A percentile compares a stretch with the other conserved stretches of the same genome.
These are phyloP conservation scores for Paulownia fortunei DNA, from an alignment of 257 asterid species.

Conservation along the genomic window DNA sequence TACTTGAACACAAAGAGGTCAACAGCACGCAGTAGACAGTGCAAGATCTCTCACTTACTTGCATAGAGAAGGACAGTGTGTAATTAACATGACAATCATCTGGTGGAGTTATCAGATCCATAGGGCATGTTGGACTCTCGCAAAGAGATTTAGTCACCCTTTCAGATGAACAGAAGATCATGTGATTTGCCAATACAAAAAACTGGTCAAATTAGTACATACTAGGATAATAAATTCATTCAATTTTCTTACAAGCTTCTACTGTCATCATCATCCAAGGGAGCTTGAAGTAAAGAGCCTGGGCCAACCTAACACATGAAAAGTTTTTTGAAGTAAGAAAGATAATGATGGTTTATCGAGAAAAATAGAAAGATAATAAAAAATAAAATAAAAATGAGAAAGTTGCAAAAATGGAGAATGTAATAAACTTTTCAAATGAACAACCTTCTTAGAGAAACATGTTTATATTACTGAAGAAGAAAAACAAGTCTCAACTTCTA, in stretches of 20 bases:
- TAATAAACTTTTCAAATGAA: slow-evolving; percentile 9
- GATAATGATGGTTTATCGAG: slow-evolving; percentile 10
- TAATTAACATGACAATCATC: slow-evolving; percentile 98
- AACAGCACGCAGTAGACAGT: slow-evolving; percentile 17
- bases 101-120: slow-evolving; percentile 90
- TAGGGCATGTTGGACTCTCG: slow-evolving; percentile 79
- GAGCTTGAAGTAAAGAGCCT: slow-evolving; percentile 96
- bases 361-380: slow-evolving; percentile 26
- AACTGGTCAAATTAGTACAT: slow-evolving; percentile 16
- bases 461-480: neutral
- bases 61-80: slow-evolving; percentile 87
- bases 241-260: slow-evolving; percentile 65
- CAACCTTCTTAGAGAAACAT: slow-evolving; percentile 3
- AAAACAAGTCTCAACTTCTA: slow-evolving; percentile 3
- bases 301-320: slow-evolving; percentile 74
- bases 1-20: neutral
- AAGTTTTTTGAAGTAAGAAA: slow-evolving; percentile 32
- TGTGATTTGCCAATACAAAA: slow-evolving; percentile 27
- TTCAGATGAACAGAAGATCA: slow-evolving; percentile 36
- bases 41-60: slow-evolving; percentile 60
- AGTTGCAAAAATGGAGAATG: slow-evolving; percentile 16
- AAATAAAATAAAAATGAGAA: slow-evolving; percentile 28
- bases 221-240: slow-evolving; percentile 27
- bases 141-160: slow-evolving; percentile 93
- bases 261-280: slow-evolving; percentile 78